A percentile compares a stretch with the other conserved stretches of the same genome.
Conservation (phyloP, 495 filamentous ascomycete species). For the Lophiostoma macrostomum region DNA sequence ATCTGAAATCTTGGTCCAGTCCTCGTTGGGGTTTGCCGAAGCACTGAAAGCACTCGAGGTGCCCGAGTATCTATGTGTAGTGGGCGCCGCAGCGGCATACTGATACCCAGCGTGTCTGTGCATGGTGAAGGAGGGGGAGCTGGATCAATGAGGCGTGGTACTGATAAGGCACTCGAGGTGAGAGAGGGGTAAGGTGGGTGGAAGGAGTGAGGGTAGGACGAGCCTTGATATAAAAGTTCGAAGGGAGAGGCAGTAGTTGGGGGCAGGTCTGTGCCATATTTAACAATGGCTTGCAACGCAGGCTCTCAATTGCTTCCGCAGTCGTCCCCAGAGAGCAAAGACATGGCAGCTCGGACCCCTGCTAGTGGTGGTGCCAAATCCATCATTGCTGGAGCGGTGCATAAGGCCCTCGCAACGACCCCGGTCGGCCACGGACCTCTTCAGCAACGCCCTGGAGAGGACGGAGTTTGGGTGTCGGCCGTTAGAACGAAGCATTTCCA, state of each 20-base stretch:
- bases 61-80: constrained; percentile 59
- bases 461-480: constrained; percentile 34
- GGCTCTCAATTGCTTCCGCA: constrained; percentile 21
- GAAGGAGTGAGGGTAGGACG: not conserved
- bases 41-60: constrained; percentile 96
- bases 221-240: constrained; percentile 14
- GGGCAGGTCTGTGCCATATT: constrained; percentile 30
- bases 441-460: constrained; percentile 15
- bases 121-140: constrained; percentile 33
- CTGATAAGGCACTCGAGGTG: not conserved
- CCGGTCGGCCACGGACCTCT: constrained; percentile 18
- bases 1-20: constrained; percentile 99
- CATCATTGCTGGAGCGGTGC: constrained; percentile 28
- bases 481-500: constrained; percentile 27
- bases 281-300: constrained; percentile 24
- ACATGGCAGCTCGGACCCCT: constrained; percentile 27
- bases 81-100: constrained; percentile 39
- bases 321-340: constrained; percentile 23
- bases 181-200: constrained; percentile 1
- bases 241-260: constrained; percentile 1
- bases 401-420: constrained; percentile 23
- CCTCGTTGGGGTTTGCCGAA: constrained; percentile 93
- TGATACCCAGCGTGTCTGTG: constrained; percentile 43
- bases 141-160: constrained; percentile 4
- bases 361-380: constrained; percentile 28